Evolutionary conservation across 2,329 filamentous ascomycete genomes (phyloP).

Genomic region (Cladophialophora chaetospira): DNA sequence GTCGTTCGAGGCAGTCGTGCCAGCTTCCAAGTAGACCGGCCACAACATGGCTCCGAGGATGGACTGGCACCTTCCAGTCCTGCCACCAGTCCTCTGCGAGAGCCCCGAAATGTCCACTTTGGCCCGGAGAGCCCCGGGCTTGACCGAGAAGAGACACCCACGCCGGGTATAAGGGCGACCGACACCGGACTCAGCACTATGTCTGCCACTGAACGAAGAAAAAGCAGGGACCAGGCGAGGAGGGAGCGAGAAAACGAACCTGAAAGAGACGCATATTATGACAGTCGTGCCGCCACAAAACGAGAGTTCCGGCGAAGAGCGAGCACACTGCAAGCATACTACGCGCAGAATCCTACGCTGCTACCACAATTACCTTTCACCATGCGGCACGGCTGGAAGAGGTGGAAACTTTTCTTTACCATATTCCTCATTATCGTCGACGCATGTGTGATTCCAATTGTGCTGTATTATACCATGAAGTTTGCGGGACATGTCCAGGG

Average conservation of each 20-base stretch:
- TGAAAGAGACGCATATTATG: slow-evolving; percentile 32
- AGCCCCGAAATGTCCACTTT: slow-evolving; percentile 26
- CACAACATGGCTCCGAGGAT: not conserved
- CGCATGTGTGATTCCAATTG: slow-evolving; percentile 33
- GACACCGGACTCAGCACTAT: slow-evolving; percentile 23
- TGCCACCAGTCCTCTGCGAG: slow-evolving; percentile 12
- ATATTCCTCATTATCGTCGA: slow-evolving; percentile 33
- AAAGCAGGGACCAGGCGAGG: slow-evolving; percentile 18
- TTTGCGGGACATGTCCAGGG: slow-evolving; percentile 32
- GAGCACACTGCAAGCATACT: slow-evolving; percentile 34
- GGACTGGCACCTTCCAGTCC: slow-evolving; percentile 12
- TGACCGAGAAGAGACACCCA: slow-evolving; percentile 13
- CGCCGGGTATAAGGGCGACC: slow-evolving; percentile 10
- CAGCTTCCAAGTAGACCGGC: slow-evolving; percentile 24
- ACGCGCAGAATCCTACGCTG: slow-evolving; percentile 30
- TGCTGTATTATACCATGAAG: slow-evolving; percentile 33
- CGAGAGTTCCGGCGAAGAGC: slow-evolving; percentile 33
- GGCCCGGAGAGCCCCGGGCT: slow-evolving; percentile 14
- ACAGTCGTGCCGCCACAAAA: slow-evolving; percentile 35
- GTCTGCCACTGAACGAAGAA: slow-evolving; percentile 20
- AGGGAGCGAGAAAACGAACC: slow-evolving; percentile 25
- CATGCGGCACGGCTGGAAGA: slow-evolving; percentile 30
- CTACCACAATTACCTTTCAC: slow-evolving; percentile 35
- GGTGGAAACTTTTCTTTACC: slow-evolving; percentile 31
- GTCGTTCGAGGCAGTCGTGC: slow-evolving; percentile 31